These are phyloP conservation scores for Pleurotus eryngii DNA, from an alignment of 768 basidiomycete species.

Conservation along the genomic window DNA sequence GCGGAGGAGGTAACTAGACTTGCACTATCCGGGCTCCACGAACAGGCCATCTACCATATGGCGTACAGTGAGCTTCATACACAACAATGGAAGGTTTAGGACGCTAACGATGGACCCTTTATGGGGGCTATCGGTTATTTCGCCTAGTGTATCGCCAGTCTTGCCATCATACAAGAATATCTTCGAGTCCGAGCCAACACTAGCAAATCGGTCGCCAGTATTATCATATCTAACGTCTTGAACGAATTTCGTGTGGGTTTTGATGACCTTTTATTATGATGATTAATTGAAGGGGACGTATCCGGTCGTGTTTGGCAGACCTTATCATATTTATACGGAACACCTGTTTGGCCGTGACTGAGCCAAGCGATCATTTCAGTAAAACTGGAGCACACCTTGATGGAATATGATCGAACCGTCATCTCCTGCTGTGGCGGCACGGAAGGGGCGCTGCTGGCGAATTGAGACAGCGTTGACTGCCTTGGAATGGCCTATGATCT, in stretches of 20 bases:
- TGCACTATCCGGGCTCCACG: slow-evolving; percentile 80
- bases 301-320: slow-evolving; percentile 25
- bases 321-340: slow-evolving; percentile 89
- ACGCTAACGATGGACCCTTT: slow-evolving; percentile 68
- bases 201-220: slow-evolving; percentile 80
- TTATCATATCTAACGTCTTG: slow-evolving; percentile 85
- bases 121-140: slow-evolving; percentile 66
- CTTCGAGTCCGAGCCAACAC: slow-evolving; percentile 86
- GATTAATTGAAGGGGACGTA: background rate
- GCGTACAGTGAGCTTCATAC: background rate
- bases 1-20: slow-evolving; percentile 78
- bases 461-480: slow-evolving; percentile 86
- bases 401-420: slow-evolving; percentile 81
- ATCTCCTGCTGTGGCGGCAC: slow-evolving; percentile 86
- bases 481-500: slow-evolving; percentile 90
- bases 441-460: slow-evolving; percentile 84
- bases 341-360: slow-evolving; percentile 37
- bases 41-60: slow-evolving; percentile 56
- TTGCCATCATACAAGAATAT: slow-evolving; percentile 90
- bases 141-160: slow-evolving; percentile 72
- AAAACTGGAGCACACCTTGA: slow-evolving; percentile 45
- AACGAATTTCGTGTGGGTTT: slow-evolving; percentile 88
- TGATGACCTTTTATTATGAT: slow-evolving; percentile 55
- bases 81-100: background rate
- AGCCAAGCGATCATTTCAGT: background rate